Evolutionary conservation across 345 rosid species (phyloP).

Genomic region (Bruguiera parviflora): DNA sequence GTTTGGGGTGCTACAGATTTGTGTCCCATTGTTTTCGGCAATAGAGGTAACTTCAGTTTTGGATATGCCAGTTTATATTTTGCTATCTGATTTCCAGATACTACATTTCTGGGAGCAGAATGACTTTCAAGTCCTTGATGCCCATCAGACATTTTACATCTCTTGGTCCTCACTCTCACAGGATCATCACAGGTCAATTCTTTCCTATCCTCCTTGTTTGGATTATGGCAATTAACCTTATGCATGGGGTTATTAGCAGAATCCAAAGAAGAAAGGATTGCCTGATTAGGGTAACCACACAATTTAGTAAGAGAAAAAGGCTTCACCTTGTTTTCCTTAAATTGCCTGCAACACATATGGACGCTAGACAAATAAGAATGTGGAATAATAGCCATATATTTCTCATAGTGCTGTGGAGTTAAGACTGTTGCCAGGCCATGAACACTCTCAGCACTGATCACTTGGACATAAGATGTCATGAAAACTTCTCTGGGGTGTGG

Average conservation of each 20-base stretch:
- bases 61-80: neutral
- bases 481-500: slow-evolving; percentile 40
- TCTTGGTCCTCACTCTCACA: slow-evolving; percentile 16
- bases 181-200: slow-evolving; percentile 15
- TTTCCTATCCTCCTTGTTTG: slow-evolving; percentile 15
- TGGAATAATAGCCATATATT: slow-evolving; percentile 23
- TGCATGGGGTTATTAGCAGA: slow-evolving; percentile 11
- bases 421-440: slow-evolving; percentile 43
- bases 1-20: neutral
- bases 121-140: slow-evolving; percentile 18
- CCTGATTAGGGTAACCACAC: slow-evolving; percentile 43
- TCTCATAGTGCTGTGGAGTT: slow-evolving; percentile 39
- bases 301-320: slow-evolving; percentile 46
- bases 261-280: slow-evolving; percentile 31
- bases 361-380: slow-evolving; percentile 15
- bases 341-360: slow-evolving; percentile 41
- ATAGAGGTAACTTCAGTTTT: too few relatives aligned
- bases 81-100: slow-evolving; percentile 4
- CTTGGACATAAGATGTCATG: slow-evolving; percentile 42
- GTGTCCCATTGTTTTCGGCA: too few relatives aligned
- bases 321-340: slow-evolving; percentile 36
- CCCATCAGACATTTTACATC: slow-evolving; percentile 9
- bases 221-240: slow-evolving; percentile 19
- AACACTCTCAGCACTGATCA: slow-evolving; percentile 42
- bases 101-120: slow-evolving; percentile 15